These are phyloP conservation scores for Taiozyma onychis DNA, from an alignment of 1,139 yeast genomes.

Conservation along the genomic window DNA sequence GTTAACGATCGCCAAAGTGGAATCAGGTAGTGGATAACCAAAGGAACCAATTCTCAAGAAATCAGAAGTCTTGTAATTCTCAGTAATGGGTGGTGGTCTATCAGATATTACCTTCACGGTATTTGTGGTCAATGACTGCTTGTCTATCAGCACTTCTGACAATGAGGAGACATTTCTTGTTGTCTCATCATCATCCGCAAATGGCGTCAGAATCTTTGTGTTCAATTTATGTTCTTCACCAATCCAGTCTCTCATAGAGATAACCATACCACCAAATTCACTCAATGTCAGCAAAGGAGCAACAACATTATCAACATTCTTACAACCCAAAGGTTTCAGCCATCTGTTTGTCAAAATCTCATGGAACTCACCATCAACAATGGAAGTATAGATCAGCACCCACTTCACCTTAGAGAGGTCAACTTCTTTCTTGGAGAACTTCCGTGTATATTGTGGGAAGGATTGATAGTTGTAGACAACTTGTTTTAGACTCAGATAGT, in stretches of 20 bases:
- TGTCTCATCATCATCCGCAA: conserved; percentile 24
- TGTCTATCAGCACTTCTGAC: conserved; percentile 73
- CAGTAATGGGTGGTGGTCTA: conserved; percentile 49
- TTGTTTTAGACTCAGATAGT: conserved; percentile 84
- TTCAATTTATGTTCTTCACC: conserved; percentile 62
- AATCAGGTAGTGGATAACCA: conserved; percentile 93
- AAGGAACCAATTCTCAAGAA: conserved; percentile 79
- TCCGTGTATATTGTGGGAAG: conserved; percentile 80
- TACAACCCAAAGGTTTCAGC: conserved; percentile 86
- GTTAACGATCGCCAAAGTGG: conserved; percentile 87
- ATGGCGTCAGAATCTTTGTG: conserved; percentile 31
- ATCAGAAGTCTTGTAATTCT: conserved; percentile 39
- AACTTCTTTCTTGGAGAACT: conserved; percentile 69
- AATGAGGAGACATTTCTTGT: conserved; percentile 25
- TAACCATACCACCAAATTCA: conserved; percentile 96
- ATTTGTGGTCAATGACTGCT: conserved; percentile 74
- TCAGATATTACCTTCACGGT: conserved; percentile 65
- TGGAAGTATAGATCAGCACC: conserved; percentile 88
- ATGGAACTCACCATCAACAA: conserved; percentile 91
- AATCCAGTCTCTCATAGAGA: conserved; percentile 88
- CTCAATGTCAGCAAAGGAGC: conserved; percentile 86
- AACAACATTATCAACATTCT: conserved; percentile 67
- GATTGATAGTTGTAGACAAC: conserved; percentile 92
- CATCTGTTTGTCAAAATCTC: conserved; percentile 89
- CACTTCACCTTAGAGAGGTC: conserved; percentile 78